Evolutionary conservation across 345 rosid genomes (phyloP).

Genomic region (Cardamine chenopodiifolia): DNA sequence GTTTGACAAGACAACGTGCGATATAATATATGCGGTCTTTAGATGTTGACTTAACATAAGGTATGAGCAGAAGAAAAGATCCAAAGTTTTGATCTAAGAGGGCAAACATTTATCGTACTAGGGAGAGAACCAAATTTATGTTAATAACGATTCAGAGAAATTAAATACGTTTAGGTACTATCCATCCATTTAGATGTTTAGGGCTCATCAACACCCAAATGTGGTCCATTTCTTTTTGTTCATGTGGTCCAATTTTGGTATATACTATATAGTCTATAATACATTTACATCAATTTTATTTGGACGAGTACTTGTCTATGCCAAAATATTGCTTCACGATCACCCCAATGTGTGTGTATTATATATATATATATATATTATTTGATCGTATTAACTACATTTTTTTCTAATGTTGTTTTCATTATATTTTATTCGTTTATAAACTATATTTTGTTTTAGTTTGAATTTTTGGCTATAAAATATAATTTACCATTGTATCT

Average conservation of each 20-base stretch:
- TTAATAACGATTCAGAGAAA: slow-evolving; percentile 46
- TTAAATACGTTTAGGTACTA: slow-evolving; percentile 43
- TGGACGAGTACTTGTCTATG: slow-evolving; percentile 23
- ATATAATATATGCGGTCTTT: slow-evolving; percentile 34
- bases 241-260: slow-evolving; percentile 46
- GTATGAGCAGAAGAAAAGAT: slow-evolving; percentile 31
- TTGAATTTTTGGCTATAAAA: background rate
- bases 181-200: slow-evolving; percentile 44
- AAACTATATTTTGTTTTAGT: background rate
- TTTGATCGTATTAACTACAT: background rate
- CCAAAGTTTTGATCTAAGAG: slow-evolving; percentile 43
- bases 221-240: slow-evolving; percentile 46
- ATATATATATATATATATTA: background rate
- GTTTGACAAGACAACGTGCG: slow-evolving; percentile 43
- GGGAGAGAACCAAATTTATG: slow-evolving; percentile 40
- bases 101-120: slow-evolving; percentile 44
- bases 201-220: slow-evolving; percentile 45
- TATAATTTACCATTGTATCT: too few species aligned
- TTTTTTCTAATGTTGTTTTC: background rate
- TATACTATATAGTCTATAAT: slow-evolving; percentile 42
- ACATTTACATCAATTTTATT: slow-evolving; percentile 20
- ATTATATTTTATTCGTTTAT: background rate
- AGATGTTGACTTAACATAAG: slow-evolving; percentile 43
- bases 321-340: slow-evolving; percentile 14
- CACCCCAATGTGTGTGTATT: background rate